phyloP scores from a whole-genome alignment of 805 yeast genomes.

The Metschnikowia dekortorum region DNA sequence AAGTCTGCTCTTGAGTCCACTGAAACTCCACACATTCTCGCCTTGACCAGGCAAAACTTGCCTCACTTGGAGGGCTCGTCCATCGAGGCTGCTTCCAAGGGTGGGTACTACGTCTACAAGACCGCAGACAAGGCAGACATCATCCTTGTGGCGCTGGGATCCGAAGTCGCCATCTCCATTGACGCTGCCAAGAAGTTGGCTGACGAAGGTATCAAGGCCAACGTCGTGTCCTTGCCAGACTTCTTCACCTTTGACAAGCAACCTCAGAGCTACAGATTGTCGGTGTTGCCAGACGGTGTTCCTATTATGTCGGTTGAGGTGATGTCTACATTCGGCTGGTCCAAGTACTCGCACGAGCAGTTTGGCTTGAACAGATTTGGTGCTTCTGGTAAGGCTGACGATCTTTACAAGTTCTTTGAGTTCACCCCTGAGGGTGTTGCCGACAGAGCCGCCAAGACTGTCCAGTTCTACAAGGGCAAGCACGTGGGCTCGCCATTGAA shows the following conservation, averaged over 20 bases:
- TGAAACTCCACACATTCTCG: conserved; percentile 68
- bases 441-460: conserved; percentile 73
- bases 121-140: conserved; percentile 56
- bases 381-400: conserved; percentile 86
- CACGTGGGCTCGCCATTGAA: conserved; percentile 69
- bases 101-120: conserved; percentile 72
- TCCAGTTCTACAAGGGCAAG: conserved; percentile 78
- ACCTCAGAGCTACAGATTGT: conserved; percentile 69
- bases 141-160: conserved; percentile 86
- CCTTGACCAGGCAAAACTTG: conserved; percentile 80
- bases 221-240: conserved; percentile 92
- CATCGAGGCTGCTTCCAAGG: conserved; percentile 86
- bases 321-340: conserved; percentile 87
- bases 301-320: conserved; percentile 95
- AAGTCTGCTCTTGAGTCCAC: conserved; percentile 56
- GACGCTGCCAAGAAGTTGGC: conserved; percentile 76
- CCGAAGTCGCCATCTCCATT: conserved; percentile 82
- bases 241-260: conserved; percentile 86
- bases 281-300: conserved; percentile 90
- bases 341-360: conserved; percentile 92
- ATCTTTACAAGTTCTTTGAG: conserved; percentile 78
- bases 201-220: conserved; percentile 62
- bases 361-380: conserved; percentile 95
- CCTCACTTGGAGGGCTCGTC: conserved; percentile 93
- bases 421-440: conserved; percentile 94